phyloP scores from a whole-genome alignment of 148 eudicot species.

The Vaccinium vitisidaea region DNA sequence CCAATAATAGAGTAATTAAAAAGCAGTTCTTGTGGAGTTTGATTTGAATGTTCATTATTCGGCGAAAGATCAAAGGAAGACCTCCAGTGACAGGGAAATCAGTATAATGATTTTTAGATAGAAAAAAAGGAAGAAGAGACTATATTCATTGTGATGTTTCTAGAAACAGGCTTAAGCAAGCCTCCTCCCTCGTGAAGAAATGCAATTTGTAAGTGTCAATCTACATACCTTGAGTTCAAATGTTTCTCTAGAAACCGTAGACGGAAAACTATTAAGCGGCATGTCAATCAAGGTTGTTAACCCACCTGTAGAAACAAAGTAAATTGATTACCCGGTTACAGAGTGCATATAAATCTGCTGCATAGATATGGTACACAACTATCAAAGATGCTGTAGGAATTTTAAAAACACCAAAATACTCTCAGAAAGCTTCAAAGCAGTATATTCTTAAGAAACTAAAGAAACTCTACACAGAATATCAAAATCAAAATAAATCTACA shows the following conservation, averaged over 20 bases:
- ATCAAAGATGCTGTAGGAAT: background rate
- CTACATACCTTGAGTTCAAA: conserved; percentile 74
- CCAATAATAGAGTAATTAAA: no score
- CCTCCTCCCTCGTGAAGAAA: no score
- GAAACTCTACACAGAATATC: background rate
- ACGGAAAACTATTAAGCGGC: conserved; percentile 92
- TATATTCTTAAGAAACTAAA: background rate
- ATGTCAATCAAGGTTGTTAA: conserved; percentile 92
- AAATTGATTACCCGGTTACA: background rate
- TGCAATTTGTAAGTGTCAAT: background rate
- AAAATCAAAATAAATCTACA: background rate
- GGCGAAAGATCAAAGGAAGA: background rate
- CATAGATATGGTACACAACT: background rate
- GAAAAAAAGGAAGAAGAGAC: background rate
- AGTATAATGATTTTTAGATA: background rate
- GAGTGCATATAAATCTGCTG: background rate
- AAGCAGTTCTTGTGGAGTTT: background rate
- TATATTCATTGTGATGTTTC: background rate
- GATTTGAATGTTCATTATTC: background rate
- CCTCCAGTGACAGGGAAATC: background rate
- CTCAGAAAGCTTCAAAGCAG: background rate
- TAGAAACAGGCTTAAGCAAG: background rate
- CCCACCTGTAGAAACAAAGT: conserved; percentile 55
- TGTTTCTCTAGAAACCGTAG: conserved; percentile 82
- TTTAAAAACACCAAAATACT: no score